Conservation (phyloP, 2,329 filamentous ascomycete species). For the Aspergillus quadricinctus region DNA sequence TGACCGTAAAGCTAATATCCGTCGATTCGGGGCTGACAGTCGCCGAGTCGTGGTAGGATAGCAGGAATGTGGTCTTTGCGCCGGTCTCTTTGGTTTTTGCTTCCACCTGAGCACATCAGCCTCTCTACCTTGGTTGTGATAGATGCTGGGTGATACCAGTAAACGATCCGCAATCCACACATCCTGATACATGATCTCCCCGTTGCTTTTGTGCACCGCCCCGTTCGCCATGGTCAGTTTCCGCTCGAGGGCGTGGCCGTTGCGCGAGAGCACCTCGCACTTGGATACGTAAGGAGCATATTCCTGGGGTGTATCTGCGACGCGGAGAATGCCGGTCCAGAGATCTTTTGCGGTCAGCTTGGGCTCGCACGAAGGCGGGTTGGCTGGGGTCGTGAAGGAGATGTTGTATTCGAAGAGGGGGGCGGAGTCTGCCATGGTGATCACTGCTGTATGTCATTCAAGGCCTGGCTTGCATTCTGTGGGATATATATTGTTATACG, state of each 20-base stretch:
- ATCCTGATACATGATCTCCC: not conserved
- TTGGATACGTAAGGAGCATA: not conserved
- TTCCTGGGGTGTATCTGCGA: not conserved
- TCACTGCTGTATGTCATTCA: not conserved
- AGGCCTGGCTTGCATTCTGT: not conserved
- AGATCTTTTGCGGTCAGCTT: not conserved
- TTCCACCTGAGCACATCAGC: not conserved
- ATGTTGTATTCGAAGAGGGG: not conserved
- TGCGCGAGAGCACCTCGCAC: not conserved
- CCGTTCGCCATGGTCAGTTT: not conserved
- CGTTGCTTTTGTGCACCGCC: not conserved
- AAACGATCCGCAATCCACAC: not conserved
- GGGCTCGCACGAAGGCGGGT: not conserved
- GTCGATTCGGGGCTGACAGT: not conserved
- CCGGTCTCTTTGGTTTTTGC: not conserved
- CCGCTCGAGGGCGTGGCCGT: not conserved
- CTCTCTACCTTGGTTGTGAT: no score
- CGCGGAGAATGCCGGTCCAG: not conserved
- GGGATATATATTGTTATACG: not conserved
- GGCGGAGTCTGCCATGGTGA: not conserved
- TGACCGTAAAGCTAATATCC: not conserved
- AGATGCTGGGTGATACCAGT: not conserved
- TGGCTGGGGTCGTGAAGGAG: not conserved
- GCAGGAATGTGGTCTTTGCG: not conserved
- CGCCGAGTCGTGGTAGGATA: not conserved